Conservation (phyloP, 176 grass and related monocot species). For the Puya raimondii region DNA sequence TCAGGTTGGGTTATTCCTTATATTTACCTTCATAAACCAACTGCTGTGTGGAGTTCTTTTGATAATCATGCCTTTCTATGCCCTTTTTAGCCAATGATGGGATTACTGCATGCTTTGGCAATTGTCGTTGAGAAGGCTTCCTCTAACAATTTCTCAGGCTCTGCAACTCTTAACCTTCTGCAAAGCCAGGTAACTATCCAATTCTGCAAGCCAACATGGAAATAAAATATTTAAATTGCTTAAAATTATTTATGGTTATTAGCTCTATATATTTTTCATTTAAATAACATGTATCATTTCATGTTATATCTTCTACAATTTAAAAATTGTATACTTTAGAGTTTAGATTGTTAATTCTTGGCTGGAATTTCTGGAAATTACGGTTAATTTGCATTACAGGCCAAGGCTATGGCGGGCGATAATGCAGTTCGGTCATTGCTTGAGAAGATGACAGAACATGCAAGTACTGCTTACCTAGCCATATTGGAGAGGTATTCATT, state of each 20-base stretch:
- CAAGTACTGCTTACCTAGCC: conserved; percentile 80
- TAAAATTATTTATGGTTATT: not conserved
- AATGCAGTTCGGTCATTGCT: conserved; percentile 79
- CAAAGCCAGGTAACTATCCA: conserved; percentile 58
- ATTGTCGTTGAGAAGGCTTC: conserved; percentile 78
- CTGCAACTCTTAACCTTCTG: conserved; percentile 86
- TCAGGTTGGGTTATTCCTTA: conserved; percentile 43
- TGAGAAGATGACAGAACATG: conserved; percentile 84
- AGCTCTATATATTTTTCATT: not conserved
- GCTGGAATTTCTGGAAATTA: too few species aligned
- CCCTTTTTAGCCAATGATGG: conserved; percentile 82
- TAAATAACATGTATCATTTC: not conserved
- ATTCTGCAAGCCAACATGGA: not conserved
- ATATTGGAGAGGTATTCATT: conserved; percentile 78
- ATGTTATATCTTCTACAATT: not conserved
- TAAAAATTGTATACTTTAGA: not conserved
- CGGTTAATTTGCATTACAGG: conserved; percentile 25
- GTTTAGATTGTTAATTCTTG: not conserved
- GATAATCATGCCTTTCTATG: conserved; percentile 15
- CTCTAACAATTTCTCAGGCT: conserved; percentile 57
- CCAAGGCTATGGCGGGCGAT: conserved; percentile 89
- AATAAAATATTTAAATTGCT: not conserved
- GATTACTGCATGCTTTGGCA: conserved; percentile 73
- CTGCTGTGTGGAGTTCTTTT: conserved; percentile 12
- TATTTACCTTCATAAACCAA: conserved; percentile 16